phyloP scores from a whole-genome alignment of 768 basidiomycete genomes.

The Pleurotus cornucopiae region DNA sequence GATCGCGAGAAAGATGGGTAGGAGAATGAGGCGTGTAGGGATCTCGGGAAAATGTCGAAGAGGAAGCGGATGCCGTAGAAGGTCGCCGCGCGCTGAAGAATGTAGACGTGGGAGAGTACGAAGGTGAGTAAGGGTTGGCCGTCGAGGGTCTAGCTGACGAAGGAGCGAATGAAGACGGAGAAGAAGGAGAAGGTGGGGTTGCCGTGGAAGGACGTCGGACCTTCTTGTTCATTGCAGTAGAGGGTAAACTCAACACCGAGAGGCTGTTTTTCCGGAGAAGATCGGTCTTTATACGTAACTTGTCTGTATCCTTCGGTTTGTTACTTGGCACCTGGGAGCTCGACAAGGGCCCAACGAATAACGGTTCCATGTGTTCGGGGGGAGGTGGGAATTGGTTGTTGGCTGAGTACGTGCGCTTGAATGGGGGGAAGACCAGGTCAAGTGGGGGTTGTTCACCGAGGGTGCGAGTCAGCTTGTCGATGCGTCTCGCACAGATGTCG shows the following conservation, averaged over 20 bases:
- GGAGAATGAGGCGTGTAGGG: neutral
- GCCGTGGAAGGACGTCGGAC: neutral
- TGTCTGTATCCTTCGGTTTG: neutral
- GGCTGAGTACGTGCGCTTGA: constrained; percentile 3
- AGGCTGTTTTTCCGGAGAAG: neutral
- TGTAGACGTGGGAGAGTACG: neutral
- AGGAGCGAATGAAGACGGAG: neutral
- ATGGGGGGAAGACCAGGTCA: constrained; percentile 4
- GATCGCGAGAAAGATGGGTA: neutral
- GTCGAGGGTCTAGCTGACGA: neutral
- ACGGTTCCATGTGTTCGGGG: neutral
- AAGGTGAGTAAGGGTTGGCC: neutral
- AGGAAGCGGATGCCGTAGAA: neutral
- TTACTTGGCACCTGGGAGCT: neutral
- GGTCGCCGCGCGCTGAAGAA: neutral
- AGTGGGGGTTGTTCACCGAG: constrained; percentile 4
- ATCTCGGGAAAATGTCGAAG: neutral
- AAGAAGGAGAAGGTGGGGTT: neutral
- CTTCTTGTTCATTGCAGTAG: neutral
- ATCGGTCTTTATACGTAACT: neutral
- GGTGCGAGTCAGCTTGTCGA: constrained; percentile 4
- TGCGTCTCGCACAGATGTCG: neutral
- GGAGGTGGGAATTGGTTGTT: neutral
- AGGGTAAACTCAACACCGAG: constrained; percentile 2
- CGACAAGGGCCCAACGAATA: neutral